Conservation (phyloP, 2,329 filamentous ascomycete genomes). For the Phialemonium atrogriseum region DNA sequence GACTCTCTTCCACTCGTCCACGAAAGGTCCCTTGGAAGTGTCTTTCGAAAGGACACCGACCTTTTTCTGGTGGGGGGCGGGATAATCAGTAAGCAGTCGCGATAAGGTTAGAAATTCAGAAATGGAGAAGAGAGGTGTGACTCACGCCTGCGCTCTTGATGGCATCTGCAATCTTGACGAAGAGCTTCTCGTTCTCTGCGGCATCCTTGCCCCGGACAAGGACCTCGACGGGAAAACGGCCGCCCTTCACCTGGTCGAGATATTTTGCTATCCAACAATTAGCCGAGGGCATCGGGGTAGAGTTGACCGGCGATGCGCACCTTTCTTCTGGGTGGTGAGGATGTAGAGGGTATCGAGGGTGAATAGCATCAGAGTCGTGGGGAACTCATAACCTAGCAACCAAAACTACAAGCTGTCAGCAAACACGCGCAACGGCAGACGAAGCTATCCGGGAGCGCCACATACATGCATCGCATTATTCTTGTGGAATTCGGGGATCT, state of each 20-base stretch:
- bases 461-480: constrained; percentile 92
- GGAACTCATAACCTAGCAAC: constrained; percentile 97
- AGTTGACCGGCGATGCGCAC: constrained; percentile 32
- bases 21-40: constrained; percentile 75
- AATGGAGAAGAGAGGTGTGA: no score
- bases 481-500: constrained; percentile 81
- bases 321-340: constrained; percentile 95
- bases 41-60: constrained; percentile 83
- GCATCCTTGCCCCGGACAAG: constrained; percentile 87
- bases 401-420: constrained; percentile 61
- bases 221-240: constrained; percentile 87
- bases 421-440: constrained; percentile 1
- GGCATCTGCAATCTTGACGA: constrained; percentile 71
- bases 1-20: constrained; percentile 90
- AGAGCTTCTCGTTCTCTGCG: constrained; percentile 84
- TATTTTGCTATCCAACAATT: constrained; percentile 63
- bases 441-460: constrained; percentile 11
- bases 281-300: constrained; percentile 18
- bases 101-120: no score
- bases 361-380: constrained; percentile 87
- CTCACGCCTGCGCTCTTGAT: constrained; percentile 83
- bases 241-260: constrained; percentile 82
- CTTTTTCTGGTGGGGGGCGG: constrained; percentile 68
- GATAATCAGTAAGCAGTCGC: no score
- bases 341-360: constrained; percentile 84